These are phyloP conservation scores for Phlebopus sp. DNA, from an alignment of 1,284 basidiomycete genomes.

Conservation along the genomic window DNA sequence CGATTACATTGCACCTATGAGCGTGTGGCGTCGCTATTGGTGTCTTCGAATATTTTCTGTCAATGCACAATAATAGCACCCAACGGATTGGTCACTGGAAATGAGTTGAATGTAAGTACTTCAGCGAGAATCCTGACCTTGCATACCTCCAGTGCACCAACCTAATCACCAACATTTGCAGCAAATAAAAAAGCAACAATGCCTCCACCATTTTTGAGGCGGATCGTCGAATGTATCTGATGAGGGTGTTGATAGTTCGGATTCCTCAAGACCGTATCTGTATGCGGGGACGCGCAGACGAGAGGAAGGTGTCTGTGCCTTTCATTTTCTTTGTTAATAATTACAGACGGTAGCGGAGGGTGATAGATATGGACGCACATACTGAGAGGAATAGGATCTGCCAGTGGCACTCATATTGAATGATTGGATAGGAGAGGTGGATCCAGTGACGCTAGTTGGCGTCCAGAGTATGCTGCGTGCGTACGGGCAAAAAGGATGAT, in stretches of 20 bases:
- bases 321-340: neutral
- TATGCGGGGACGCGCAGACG: constrained; percentile 15
- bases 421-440: neutral
- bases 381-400: constrained; percentile 11
- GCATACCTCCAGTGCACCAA: too few relatives aligned
- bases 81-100: neutral
- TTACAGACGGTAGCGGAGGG: neutral
- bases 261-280: constrained; percentile 23
- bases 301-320: constrained; percentile 10
- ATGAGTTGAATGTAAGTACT: neutral
- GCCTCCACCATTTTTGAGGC: constrained; percentile 22
- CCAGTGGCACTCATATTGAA: constrained; percentile 12
- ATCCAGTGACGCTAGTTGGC: neutral
- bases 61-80: too few relatives aligned
- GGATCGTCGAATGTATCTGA: constrained; percentile 26
- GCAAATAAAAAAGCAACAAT: constrained; percentile 17
- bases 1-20: too few relatives aligned
- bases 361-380: constrained; percentile 9
- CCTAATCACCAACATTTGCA: constrained; percentile 24
- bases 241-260: constrained; percentile 23
- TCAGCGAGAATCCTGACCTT: too few relatives aligned
- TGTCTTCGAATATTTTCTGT: too few relatives aligned
- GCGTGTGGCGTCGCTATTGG: too few relatives aligned
- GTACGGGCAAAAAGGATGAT: neutral
- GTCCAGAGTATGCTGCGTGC: neutral